Evolutionary conservation across 306 rosid genomes (phyloP).

Genomic region (Rubus idaeus): DNA sequence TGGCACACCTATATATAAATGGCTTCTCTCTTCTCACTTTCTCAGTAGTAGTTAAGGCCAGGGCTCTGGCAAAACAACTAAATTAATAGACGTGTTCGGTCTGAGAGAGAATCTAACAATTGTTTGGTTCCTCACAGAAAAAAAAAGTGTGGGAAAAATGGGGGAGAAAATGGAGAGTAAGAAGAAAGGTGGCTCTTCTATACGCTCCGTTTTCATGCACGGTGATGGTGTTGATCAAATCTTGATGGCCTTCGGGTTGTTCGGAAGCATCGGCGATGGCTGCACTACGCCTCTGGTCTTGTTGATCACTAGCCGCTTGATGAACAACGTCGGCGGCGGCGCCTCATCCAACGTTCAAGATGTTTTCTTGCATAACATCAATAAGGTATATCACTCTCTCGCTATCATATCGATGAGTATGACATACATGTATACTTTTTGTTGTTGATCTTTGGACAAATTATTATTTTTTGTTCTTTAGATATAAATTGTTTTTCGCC

Average conservation of each 20-base stretch:
- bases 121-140: slow-evolving; percentile 21
- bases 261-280: slow-evolving; percentile 78
- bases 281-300: slow-evolving; percentile 54
- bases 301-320: slow-evolving; percentile 38
- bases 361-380: slow-evolving; percentile 28
- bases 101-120: neutral
- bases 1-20: slow-evolving; percentile 5
- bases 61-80: neutral
- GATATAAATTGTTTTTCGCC: neutral
- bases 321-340: slow-evolving; percentile 59
- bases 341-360: neutral
- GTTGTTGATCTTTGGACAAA: neutral
- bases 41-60: neutral
- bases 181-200: slow-evolving; percentile 38
- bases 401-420: neutral
- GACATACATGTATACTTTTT: neutral
- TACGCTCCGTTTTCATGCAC: slow-evolving; percentile 70
- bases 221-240: slow-evolving; percentile 59
- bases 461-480: neutral
- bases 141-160: slow-evolving; percentile 22
- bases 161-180: neutral
- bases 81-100: neutral
- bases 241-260: slow-evolving; percentile 57
- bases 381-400: slow-evolving; percentile 25
- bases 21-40: neutral